These are phyloP conservation scores for Clavariopsis aquatica DNA, from an alignment of 495 filamentous ascomycete genomes.

Conservation along the genomic window DNA sequence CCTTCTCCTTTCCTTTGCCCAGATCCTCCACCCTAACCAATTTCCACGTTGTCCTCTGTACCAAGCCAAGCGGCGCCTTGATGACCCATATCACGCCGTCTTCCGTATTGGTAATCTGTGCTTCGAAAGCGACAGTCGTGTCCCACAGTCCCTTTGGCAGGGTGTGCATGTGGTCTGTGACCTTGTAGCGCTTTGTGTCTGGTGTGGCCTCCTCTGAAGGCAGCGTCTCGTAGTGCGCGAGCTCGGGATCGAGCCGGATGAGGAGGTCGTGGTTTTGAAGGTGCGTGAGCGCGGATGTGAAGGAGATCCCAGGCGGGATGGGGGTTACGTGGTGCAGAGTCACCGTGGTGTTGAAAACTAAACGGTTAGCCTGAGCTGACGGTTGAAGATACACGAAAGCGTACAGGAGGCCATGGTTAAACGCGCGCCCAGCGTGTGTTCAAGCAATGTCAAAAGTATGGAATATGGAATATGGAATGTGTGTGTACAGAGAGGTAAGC, in stretches of 20 bases:
- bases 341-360: slow-evolving; percentile 33
- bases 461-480: no score
- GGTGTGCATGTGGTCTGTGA: slow-evolving; percentile 39
- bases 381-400: background rate
- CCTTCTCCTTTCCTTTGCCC: slow-evolving; percentile 1
- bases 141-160: slow-evolving; percentile 36
- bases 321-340: slow-evolving; percentile 35
- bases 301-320: slow-evolving; percentile 23
- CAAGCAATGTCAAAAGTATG: no score
- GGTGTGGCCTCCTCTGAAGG: slow-evolving; percentile 10
- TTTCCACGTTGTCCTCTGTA: slow-evolving; percentile 31
- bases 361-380: background rate
- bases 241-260: slow-evolving; percentile 36
- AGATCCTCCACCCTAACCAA: slow-evolving; percentile 16
- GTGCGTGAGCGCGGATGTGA: slow-evolving; percentile 3
- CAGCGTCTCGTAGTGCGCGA: slow-evolving; percentile 33
- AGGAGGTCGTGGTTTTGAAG: slow-evolving; percentile 37
- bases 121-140: slow-evolving; percentile 32
- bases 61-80: slow-evolving; percentile 33
- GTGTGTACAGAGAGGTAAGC: background rate
- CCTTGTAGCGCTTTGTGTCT: slow-evolving; percentile 35
- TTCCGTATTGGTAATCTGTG: slow-evolving; percentile 29
- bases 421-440: no score
- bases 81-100: slow-evolving; percentile 34
- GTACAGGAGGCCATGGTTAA: background rate